Conservation (phyloP, 2,329 filamentous ascomycete genomes). For the Ophiocordyceps camponoti-rufipedis region DNA sequence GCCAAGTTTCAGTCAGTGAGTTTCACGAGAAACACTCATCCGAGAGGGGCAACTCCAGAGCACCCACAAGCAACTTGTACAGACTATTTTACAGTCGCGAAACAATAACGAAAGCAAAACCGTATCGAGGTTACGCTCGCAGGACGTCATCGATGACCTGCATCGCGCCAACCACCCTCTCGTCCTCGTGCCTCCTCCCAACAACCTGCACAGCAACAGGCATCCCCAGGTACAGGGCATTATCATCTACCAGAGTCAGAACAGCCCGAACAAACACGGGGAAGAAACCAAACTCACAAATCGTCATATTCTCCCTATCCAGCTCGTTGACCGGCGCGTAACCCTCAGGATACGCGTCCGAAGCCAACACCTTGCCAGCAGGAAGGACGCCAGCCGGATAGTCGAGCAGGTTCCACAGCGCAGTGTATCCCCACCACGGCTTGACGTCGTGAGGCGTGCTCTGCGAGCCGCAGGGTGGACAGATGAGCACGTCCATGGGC, state of each 20-base stretch:
- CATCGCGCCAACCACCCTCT: conserved; percentile 5
- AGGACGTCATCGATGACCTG: conserved; percentile 3
- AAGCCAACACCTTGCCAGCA: conserved; percentile 2
- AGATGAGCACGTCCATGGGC: conserved; percentile 41
- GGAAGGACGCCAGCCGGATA: conserved; percentile 25
- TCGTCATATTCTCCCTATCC: conserved; percentile 4
- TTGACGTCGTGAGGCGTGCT: conserved; percentile 22
- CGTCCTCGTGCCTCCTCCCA: conserved; percentile 5
- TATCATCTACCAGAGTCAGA: conserved; percentile 2
- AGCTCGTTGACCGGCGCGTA: conserved; percentile 4
- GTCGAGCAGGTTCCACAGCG: conserved; percentile 51
- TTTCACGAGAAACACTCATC: no score
- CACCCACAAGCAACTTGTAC: not conserved
- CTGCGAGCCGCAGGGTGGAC: conserved; percentile 36
- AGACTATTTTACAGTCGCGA: not conserved
- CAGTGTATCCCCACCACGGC: conserved; percentile 45
- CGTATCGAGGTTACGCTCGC: not conserved
- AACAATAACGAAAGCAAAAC: not conserved
- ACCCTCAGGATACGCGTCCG: conserved; percentile 3
- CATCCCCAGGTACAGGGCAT: conserved; percentile 4
- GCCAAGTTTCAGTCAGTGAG: no score
- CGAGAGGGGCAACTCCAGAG: no score
- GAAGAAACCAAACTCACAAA: conserved; percentile 3
- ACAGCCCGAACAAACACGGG: no score
- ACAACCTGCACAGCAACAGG: conserved; percentile 6